Conservation (phyloP, 331 rosid genomes). For the Malus hybrid region DNA sequence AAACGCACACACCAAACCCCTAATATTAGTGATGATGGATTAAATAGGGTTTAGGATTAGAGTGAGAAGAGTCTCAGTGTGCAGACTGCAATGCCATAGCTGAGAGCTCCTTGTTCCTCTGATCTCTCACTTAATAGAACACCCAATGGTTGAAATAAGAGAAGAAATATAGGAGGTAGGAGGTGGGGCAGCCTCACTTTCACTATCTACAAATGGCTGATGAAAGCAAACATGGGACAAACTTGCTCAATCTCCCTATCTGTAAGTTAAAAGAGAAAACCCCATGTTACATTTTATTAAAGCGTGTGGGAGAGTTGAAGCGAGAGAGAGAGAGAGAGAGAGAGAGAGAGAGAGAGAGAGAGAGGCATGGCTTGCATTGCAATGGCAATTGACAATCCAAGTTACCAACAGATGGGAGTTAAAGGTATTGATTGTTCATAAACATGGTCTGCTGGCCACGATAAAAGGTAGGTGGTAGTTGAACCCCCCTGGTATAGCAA, state of each 20-base stretch:
- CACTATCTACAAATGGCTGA: neutral
- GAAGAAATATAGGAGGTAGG: neutral
- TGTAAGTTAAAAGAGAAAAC: neutral
- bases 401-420: slow-evolving; percentile 25
- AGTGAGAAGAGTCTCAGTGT: neutral
- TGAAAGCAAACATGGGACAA: slow-evolving; percentile 12
- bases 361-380: neutral
- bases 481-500: slow-evolving; percentile 30
- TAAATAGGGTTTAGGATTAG: no score
- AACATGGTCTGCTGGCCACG: slow-evolving; percentile 35
- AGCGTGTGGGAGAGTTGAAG: slow-evolving; percentile 11
- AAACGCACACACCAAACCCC: neutral
- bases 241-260: neutral
- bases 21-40: neutral
- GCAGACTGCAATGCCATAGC: neutral
- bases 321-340: neutral
- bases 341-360: slow-evolving; percentile 14
- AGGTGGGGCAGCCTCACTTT: neutral
- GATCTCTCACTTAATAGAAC: neutral
- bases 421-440: slow-evolving; percentile 41
- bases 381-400: neutral
- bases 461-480: slow-evolving; percentile 51
- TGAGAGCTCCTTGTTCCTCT: neutral
- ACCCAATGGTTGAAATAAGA: neutral
- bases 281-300: slow-evolving; percentile 12